Evolutionary conservation across 371 early-diverging fungal species (phyloP), one percentile per base, ranked within the genome.

Genomic region (Mucor ambiguus): DNA sequence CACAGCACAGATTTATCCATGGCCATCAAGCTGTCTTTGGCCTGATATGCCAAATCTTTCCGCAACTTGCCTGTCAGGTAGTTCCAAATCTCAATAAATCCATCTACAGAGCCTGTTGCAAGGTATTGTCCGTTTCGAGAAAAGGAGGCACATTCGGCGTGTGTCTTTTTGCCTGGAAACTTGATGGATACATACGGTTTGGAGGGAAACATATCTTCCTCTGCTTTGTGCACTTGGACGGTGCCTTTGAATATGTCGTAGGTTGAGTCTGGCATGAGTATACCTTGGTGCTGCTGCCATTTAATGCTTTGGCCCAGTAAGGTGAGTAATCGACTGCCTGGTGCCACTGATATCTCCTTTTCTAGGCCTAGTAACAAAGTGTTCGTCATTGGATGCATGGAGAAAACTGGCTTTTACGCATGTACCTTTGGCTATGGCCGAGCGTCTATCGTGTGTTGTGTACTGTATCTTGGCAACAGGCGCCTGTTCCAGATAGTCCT

Each of bases 41-140:
- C 89, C 76, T 98, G 98, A 75, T 96, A 98, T 60, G 84, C 82
- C 48, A 98, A 75, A 73, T 96, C 97, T 61, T 84, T 90, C 24
- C 96, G 81, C 20, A 96, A 78, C 66, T 96, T 97, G 1, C 95
- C 96, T 2, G 95, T 95, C 58, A 89, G 75, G 59, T 88, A 87
- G 69, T 96, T 94, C 96, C 96, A 98, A 16, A 98, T 73, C 75
- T 98, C 97, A 59, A 98, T 92, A 66, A 96, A 92, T 1, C 98
- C 98, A 82, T 97, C 97, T 33, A 85, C 78, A 43, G 92, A 91
- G 20, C 98, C 98, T 12, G 96, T 96, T 4, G 87, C 96, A 11
- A 98, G 73, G 41, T 82, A 89, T 41, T 90, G 89, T 4, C 96
- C 95, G 57, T 92, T 89, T 1, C 91, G 88, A 0, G 95, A 93